phyloP scores from a whole-genome alignment of 306 rosid species.

The apple (Malus domestica) region ASM211411v1 NC_041790.1:3253501-3254000 shows the following conservation, averaged over 20 bases:
- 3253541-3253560: constrained; percentile 79
- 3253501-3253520: constrained; percentile 90
- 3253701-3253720: no score
- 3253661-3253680: no score
- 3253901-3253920: not conserved
- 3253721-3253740: not conserved
- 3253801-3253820: no score
- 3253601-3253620: no score
- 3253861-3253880: not conserved
- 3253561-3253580: no score
- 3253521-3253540: constrained; percentile 87
- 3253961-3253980: constrained; percentile 16
- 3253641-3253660: no score
- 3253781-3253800: no score
- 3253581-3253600: no score
- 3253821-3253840: no score
- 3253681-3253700: no score
- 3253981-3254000: not conserved
- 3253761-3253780: not conserved
- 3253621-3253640: fast-evolving
- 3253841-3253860: no score
- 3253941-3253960: constrained; percentile 15
- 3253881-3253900: constrained; percentile 14
- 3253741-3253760: not conserved
- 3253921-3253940: constrained; percentile 20